Conservation (phyloP, 257 asterid species). For the Rubia yunnanensis region DNA sequence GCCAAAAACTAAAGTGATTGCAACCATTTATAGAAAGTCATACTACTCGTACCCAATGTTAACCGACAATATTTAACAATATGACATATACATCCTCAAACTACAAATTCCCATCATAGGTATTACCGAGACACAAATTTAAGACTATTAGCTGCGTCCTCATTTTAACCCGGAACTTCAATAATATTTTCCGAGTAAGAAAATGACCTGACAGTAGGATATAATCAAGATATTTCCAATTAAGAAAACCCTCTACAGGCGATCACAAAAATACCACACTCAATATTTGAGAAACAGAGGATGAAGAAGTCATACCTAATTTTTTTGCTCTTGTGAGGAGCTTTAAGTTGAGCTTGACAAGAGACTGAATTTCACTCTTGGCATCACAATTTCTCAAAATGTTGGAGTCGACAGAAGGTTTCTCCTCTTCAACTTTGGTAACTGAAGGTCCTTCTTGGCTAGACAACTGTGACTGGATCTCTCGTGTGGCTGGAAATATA, state of each 20-base stretch:
- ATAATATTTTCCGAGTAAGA: not conserved
- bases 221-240: not conserved
- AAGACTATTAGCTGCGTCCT: not conserved
- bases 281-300: not conserved
- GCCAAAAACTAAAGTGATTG: not conserved
- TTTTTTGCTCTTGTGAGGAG: conserved; percentile 37
- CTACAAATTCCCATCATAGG: no score
- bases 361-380: conserved; percentile 63
- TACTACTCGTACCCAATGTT: not conserved
- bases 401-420: conserved; percentile 20
- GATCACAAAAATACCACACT: not conserved
- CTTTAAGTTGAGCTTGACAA: conserved; percentile 69
- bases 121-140: not conserved
- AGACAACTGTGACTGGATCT: conserved; percentile 23
- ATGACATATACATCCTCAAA: not conserved
- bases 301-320: conserved; percentile 34
- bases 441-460: conserved; percentile 19
- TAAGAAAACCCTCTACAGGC: not conserved
- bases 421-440: conserved; percentile 24
- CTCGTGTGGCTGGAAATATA: conserved; percentile 14
- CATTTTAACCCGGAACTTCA: not conserved
- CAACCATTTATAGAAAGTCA: not conserved
- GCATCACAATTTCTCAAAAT: conserved; percentile 31
- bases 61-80: not conserved
- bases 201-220: not conserved